These are phyloP conservation scores for Fomitopsis pulvina DNA, from an alignment of 768 basidiomycete genomes.

Conservation along the genomic window DNA sequence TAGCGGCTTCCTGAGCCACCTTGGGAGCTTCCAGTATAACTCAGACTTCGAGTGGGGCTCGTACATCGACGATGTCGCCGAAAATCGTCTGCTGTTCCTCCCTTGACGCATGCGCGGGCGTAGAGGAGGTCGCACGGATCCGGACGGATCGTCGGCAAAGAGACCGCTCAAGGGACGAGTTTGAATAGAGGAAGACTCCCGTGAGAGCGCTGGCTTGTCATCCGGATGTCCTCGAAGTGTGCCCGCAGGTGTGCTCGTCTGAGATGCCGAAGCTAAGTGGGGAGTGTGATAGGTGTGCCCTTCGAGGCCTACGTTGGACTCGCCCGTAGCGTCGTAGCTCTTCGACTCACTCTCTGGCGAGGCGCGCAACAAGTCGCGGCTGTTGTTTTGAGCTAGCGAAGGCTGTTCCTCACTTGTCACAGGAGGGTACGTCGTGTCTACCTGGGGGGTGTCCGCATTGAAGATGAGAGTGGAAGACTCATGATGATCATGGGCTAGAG, in stretches of 20 bases:
- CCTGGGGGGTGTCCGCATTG: background rate
- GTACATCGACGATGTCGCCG: slow-evolving; percentile 34
- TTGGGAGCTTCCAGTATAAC: slow-evolving; percentile 41
- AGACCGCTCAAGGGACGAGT: background rate
- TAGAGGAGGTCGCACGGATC: slow-evolving; percentile 2
- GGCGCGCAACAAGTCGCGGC: slow-evolving; percentile 12
- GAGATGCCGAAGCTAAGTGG: slow-evolving; percentile 1
- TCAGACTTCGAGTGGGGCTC: slow-evolving; percentile 33
- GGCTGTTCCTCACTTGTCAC: background rate
- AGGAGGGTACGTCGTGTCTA: background rate
- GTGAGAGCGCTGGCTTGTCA: background rate
- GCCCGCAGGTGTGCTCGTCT: background rate
- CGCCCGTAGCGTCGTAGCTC: slow-evolving; percentile 23
- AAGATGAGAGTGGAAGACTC: background rate
- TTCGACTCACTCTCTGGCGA: slow-evolving; percentile 7
- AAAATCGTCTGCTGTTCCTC: slow-evolving; percentile 10
- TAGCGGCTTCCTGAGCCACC: slow-evolving; percentile 51
- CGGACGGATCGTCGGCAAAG: background rate
- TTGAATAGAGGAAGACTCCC: background rate
- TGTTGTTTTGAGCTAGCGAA: slow-evolving; percentile 2
- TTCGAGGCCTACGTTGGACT: slow-evolving; percentile 19
- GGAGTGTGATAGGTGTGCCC: slow-evolving; percentile 23
- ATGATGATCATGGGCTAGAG: background rate
- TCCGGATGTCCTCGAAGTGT: background rate
- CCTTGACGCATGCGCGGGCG: background rate